Percentiles rank a stretch among this genome's conserved stretches.
Evolutionary conservation across 202 grass and related monocot species (phyloP).

Genomic region (Eragrostis tef): DNA sequence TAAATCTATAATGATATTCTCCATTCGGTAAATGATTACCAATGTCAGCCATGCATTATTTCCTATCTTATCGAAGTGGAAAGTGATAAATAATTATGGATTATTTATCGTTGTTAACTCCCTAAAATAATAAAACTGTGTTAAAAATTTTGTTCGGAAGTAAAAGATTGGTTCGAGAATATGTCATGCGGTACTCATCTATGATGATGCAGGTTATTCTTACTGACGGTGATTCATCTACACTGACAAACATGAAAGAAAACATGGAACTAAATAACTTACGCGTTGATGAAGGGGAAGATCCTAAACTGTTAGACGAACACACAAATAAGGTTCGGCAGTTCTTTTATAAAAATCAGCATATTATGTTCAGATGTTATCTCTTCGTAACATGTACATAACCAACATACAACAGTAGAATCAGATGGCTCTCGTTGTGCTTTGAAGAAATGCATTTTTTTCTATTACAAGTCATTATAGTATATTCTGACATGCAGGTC

Average conservation of each 20-base stretch:
- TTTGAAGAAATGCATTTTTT: slow-evolving; percentile 16
- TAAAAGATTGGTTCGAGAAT: slow-evolving; percentile 22
- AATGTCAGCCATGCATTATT: neutral
- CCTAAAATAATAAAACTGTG: slow-evolving; percentile 2
- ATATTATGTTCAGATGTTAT: neutral
- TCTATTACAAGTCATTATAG: slow-evolving; percentile 10
- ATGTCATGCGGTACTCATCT: slow-evolving; percentile 15
- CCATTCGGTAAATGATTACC: slow-evolving; percentile 1
- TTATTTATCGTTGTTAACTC: too few species aligned
- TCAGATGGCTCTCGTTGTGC: slow-evolving; percentile 4
- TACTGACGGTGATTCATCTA: slow-evolving; percentile 78
- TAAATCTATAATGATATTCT: slow-evolving; percentile 11
- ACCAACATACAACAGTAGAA: neutral
- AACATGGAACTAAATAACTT: slow-evolving; percentile 79
- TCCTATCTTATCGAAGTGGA: slow-evolving; percentile 6
- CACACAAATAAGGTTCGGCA: slow-evolving; percentile 55
- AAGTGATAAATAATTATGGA: neutral
- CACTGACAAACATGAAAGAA: slow-evolving; percentile 79
- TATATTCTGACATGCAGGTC: slow-evolving; percentile 53
- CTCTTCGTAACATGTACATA: neutral
- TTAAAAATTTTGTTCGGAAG: slow-evolving; percentile 11
- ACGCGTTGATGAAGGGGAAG: slow-evolving; percentile 10
- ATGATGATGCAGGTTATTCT: slow-evolving; percentile 73
- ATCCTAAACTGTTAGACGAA: slow-evolving; percentile 16
- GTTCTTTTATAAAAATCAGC: slow-evolving; percentile 1